These are phyloP conservation scores for Russula olivacea DNA, from an alignment of 768 basidiomycete genomes.

Conservation along the genomic window DNA sequence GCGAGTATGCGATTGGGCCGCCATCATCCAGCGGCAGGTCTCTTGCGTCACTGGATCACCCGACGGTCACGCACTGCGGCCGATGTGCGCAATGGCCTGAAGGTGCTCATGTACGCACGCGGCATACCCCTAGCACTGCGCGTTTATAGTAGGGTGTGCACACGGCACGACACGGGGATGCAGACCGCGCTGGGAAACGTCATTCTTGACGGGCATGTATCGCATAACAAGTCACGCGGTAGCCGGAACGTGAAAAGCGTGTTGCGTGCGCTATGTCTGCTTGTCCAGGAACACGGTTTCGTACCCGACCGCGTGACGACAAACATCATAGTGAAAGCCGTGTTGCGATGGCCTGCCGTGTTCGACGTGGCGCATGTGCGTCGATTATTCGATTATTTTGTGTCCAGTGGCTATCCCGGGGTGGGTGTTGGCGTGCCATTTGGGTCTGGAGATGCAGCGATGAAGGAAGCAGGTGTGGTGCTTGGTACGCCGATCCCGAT, in stretches of 20 bases:
- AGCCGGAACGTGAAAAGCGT: conserved; percentile 43
- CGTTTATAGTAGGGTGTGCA: conserved; percentile 27
- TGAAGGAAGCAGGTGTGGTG: conserved; percentile 12
- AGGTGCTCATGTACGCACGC: conserved; percentile 12
- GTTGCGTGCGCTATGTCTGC: conserved; percentile 36
- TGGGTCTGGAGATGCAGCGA: conserved; percentile 4
- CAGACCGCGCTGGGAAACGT: conserved; percentile 50
- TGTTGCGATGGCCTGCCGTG: conserved; percentile 46
- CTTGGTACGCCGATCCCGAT: conserved; percentile 11
- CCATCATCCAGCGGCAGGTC: conserved; percentile 26
- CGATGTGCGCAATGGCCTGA: conserved; percentile 11
- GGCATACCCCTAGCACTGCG: conserved; percentile 9
- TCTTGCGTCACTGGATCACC: conserved; percentile 25
- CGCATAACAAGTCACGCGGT: conserved; percentile 33
- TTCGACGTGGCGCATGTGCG: conserved; percentile 43
- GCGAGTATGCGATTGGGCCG: conserved; percentile 27
- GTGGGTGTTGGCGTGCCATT: conserved; percentile 11
- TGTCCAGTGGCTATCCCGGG: conserved; percentile 53
- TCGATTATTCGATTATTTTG: conserved; percentile 57
- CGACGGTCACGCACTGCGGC: conserved; percentile 9
- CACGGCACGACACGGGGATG: conserved; percentile 22
- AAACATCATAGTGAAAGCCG: conserved; percentile 60
- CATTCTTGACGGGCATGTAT: conserved; percentile 44
- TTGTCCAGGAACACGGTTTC: conserved; percentile 45
- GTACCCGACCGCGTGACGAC: conserved; percentile 60